A percentile compares a stretch with the other conserved stretches of the same genome.
Conservation (phyloP, 805 yeast species). For the Saccharomyces paradoxus region DNA sequence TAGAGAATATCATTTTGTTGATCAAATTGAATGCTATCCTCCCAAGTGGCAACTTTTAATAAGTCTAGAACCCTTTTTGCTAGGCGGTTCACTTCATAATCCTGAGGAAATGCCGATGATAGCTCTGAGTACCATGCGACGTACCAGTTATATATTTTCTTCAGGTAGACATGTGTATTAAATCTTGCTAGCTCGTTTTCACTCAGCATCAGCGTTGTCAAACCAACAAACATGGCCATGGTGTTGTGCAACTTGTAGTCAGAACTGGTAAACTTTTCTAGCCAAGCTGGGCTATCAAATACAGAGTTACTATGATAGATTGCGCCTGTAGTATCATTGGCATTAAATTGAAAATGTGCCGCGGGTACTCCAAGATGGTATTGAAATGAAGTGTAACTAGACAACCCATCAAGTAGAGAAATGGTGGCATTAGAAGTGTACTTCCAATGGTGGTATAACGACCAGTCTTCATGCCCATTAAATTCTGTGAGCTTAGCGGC, state of each 20-base stretch:
- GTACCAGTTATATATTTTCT: conserved; percentile 34
- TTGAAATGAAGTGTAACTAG: conserved; percentile 55
- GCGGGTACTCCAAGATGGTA: conserved; percentile 62
- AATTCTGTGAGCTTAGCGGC: conserved; percentile 42
- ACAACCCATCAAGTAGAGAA: conserved; percentile 39
- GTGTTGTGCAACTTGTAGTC: conserved; percentile 46
- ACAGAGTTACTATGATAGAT: conserved; percentile 51
- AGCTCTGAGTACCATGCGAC: conserved; percentile 16
- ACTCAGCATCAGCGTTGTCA: conserved; percentile 43
- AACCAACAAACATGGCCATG: conserved; percentile 52
- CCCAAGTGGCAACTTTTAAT: conserved; percentile 5
- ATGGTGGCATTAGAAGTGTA: conserved; percentile 33
- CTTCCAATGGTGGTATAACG: conserved; percentile 44
- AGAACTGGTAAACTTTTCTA: conserved; percentile 44
- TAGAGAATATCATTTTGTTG: conserved; percentile 39
- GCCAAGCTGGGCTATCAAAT: conserved; percentile 52
- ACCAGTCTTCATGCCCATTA: conserved; percentile 30
- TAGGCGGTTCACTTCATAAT: conserved; percentile 9
- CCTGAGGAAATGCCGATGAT: conserved; percentile 18
- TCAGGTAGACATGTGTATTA: conserved; percentile 40
- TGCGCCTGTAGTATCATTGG: conserved; percentile 36
- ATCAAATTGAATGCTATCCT: conserved; percentile 40
- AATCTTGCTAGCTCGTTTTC: conserved; percentile 52
- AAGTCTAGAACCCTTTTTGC: conserved; percentile 6
- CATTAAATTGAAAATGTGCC: conserved; percentile 39